Evolutionary conservation across 75 land plant genomes (phyloP).

Genomic region (Larix kaempferi): DNA sequence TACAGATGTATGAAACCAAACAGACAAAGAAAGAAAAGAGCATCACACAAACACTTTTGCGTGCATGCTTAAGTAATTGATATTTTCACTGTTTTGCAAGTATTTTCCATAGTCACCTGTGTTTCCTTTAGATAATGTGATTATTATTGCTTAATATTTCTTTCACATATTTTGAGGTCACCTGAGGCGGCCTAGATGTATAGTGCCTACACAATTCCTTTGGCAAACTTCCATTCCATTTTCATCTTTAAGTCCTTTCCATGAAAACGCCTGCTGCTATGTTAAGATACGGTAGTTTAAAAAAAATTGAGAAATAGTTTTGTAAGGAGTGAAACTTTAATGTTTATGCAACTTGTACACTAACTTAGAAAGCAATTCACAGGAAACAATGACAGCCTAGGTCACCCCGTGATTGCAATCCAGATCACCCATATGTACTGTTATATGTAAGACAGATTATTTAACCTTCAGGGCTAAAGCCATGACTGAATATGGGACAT

Average conservation of each 20-base stretch:
- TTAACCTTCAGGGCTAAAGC: no score
- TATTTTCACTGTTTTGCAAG: background rate
- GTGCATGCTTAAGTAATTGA: background rate
- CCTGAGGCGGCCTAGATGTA: background rate
- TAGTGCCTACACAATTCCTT: background rate
- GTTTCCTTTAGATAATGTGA: background rate
- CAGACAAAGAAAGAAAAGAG: background rate
- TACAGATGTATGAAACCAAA: background rate
- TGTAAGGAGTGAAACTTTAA: background rate
- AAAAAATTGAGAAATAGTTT: no score
- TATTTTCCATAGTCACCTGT: background rate
- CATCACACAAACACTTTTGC: background rate
- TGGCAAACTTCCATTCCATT: background rate
- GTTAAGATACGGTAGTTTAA: background rate
- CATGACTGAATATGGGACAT: background rate
- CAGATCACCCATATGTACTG: background rate
- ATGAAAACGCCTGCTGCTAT: background rate
- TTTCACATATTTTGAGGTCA: background rate
- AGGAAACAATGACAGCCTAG: background rate
- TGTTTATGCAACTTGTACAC: background rate
- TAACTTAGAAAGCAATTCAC: background rate
- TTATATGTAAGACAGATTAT: background rate
- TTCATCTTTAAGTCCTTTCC: background rate
- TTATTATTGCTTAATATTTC: background rate
- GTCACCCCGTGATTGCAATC: background rate